phyloP scores from a whole-genome alignment of 176 grass and related monocot genomes.

The Elaeis guineensis region DNA sequence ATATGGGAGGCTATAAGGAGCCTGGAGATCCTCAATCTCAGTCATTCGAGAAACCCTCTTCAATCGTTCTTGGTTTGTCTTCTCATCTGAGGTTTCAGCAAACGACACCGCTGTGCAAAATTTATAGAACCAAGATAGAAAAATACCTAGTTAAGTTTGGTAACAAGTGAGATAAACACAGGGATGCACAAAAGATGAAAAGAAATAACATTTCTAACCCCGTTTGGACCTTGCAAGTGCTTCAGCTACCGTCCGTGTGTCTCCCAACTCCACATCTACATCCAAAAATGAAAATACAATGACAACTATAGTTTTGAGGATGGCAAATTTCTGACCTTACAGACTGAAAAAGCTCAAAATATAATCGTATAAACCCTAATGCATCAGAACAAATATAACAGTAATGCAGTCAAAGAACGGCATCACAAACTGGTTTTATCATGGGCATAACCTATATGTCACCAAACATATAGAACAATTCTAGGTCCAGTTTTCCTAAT shows the following conservation, averaged over 20 bases:
- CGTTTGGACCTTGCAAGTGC: constrained; percentile 77
- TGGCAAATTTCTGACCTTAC: background rate
- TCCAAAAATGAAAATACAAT: constrained; percentile 20
- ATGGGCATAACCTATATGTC: too few species aligned
- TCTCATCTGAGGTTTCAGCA: constrained; percentile 43
- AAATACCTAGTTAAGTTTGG: too few species aligned
- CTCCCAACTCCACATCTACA: constrained; percentile 69
- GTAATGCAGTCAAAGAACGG: too few species aligned
- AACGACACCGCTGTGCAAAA: constrained; percentile 40
- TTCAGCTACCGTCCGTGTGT: constrained; percentile 74
- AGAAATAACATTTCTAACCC: constrained; percentile 39
- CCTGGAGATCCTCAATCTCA: constrained; percentile 87
- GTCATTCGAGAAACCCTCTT: constrained; percentile 75
- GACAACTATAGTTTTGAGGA: background rate
- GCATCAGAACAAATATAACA: too few species aligned
- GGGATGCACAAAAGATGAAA: constrained; percentile 9
- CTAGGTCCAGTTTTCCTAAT: too few species aligned
- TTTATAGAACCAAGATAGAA: too few species aligned
- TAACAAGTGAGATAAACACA: background rate
- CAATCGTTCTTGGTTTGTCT: constrained; percentile 41
- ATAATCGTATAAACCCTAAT: too few species aligned
- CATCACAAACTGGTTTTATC: too few species aligned
- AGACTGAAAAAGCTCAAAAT: too few species aligned
- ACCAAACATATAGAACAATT: too few species aligned
- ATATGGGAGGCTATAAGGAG: constrained; percentile 39